phyloP scores from a whole-genome alignment of 345 rosid genomes.

The Cardamine chenopodiifolia region DNA sequence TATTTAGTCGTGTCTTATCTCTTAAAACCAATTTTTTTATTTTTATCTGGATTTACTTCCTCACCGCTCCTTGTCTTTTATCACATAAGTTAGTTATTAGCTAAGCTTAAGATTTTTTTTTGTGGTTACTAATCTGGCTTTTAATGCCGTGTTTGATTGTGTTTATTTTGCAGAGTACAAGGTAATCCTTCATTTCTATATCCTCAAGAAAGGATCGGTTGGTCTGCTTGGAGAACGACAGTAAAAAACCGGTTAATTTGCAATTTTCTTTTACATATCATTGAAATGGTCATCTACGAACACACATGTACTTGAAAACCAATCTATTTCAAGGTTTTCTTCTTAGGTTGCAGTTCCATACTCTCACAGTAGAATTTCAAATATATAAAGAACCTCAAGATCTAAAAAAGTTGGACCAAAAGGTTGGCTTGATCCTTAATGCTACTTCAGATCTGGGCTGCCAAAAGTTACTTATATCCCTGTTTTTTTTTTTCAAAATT shows the following conservation, averaged over 20 bases:
- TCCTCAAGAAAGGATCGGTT: conserved; percentile 34
- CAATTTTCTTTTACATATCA: conserved; percentile 5
- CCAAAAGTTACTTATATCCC: neutral
- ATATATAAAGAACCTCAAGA: conserved; percentile 13
- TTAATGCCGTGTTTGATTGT: conserved; percentile 23
- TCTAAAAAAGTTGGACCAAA: conserved; percentile 8
- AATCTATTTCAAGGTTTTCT: conserved; percentile 11
- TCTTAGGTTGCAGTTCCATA: conserved; percentile 28
- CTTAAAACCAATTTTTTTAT: neutral
- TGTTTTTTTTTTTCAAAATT: neutral
- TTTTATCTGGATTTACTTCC: conserved; percentile 12
- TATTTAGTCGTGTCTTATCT: conserved; percentile 12
- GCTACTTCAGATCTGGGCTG: conserved; percentile 15
- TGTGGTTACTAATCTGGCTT: neutral
- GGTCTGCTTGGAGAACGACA: conserved; percentile 7
- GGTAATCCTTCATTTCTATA: conserved; percentile 61
- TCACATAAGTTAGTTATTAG: neutral
- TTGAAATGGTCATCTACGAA: conserved; percentile 26
- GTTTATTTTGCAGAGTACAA: conserved; percentile 78
- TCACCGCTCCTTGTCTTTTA: conserved; percentile 14
- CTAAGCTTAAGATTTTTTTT: neutral
- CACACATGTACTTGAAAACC: neutral
- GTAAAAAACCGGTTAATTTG: conserved; percentile 22
- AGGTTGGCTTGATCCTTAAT: conserved; percentile 14
- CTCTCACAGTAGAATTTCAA: conserved; percentile 12